phyloP scores from a whole-genome alignment of 2,329 filamentous ascomycete species.

The Penicillium sp. region DNA sequence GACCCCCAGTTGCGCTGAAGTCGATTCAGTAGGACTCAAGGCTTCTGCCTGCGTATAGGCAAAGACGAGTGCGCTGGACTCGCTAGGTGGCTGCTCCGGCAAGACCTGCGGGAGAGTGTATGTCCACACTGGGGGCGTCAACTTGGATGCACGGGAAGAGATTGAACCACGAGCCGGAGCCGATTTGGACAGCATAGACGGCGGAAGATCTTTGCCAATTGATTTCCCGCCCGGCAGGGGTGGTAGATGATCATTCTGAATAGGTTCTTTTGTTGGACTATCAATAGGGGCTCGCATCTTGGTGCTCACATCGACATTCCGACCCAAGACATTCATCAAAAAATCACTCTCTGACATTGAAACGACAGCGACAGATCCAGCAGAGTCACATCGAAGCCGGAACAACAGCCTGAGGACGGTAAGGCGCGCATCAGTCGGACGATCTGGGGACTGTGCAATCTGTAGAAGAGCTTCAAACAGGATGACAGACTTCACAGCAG shows the following conservation, averaged over 20 bases:
- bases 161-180: conserved; percentile 32
- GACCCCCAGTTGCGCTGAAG: conserved; percentile 39
- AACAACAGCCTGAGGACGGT: conserved; percentile 76
- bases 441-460: conserved; percentile 59
- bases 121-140: conserved; percentile 54
- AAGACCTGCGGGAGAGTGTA: conserved; percentile 54
- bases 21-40: conserved; percentile 28
- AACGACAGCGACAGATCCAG: conserved; percentile 70
- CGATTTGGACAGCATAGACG: conserved; percentile 31
- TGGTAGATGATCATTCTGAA: conserved; percentile 38
- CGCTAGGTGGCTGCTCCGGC: conserved; percentile 52
- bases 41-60: conserved; percentile 45
- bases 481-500: conserved; percentile 61
- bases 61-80: conserved; percentile 51
- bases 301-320: conserved; percentile 56
- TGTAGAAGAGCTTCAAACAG: conserved; percentile 63
- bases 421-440: conserved; percentile 67
- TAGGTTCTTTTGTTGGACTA: conserved; percentile 37
- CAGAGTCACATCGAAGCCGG: conserved; percentile 76
- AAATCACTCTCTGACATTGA: conserved; percentile 68
- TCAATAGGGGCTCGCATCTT: conserved; percentile 43
- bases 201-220: conserved; percentile 32
- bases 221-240: conserved; percentile 29
- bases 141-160: conserved; percentile 35
- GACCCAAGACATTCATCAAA: conserved; percentile 68